Evolutionary conservation across 2,329 filamentous ascomycete species (phyloP).

Genomic region (Alternaria hordeiaustralica): DNA sequence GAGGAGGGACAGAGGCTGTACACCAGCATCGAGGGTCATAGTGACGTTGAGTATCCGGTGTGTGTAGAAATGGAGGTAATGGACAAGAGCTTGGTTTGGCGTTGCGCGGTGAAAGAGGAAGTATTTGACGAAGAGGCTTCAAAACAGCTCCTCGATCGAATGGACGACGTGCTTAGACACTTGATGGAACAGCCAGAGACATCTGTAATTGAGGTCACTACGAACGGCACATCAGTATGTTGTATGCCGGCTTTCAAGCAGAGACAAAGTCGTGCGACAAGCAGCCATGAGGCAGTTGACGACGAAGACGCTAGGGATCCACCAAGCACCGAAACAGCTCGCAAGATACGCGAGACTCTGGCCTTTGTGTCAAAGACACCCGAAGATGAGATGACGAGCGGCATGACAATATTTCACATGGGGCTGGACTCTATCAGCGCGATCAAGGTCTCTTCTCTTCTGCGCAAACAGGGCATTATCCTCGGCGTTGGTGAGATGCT

Average conservation of each 20-base stretch:
- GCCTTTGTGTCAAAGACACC: slow-evolving; percentile 67
- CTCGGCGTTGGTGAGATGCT: slow-evolving; percentile 76
- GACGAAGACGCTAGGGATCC: background rate
- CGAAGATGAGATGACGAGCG: slow-evolving; percentile 62
- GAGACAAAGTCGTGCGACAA: background rate
- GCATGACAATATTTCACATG: slow-evolving; percentile 77
- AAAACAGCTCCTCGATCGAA: slow-evolving; percentile 59
- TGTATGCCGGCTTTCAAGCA: slow-evolving; percentile 60
- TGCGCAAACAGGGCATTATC: slow-evolving; percentile 68
- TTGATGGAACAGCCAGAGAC: slow-evolving; percentile 60
- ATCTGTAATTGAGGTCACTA: slow-evolving; percentile 62
- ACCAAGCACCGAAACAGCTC: slow-evolving; percentile 44
- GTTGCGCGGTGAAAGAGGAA: slow-evolving; percentile 70
- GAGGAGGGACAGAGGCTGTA: slow-evolving; percentile 55
- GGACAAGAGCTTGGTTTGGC: slow-evolving; percentile 67
- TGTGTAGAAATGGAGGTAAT: slow-evolving; percentile 80
- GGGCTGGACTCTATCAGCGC: slow-evolving; percentile 92
- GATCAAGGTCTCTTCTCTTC: slow-evolving; percentile 77
- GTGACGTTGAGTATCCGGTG: slow-evolving; percentile 79
- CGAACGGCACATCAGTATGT: slow-evolving; percentile 66
- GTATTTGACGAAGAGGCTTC: slow-evolving; percentile 59
- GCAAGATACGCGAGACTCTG: slow-evolving; percentile 55
- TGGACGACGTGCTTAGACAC: slow-evolving; percentile 66
- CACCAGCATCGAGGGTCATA: slow-evolving; percentile 66
- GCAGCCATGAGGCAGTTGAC: background rate